Base-by-base conservation (phyloP, 2,329 filamentous ascomycete genomes). In the Scedosporium apiospermum region DNA sequence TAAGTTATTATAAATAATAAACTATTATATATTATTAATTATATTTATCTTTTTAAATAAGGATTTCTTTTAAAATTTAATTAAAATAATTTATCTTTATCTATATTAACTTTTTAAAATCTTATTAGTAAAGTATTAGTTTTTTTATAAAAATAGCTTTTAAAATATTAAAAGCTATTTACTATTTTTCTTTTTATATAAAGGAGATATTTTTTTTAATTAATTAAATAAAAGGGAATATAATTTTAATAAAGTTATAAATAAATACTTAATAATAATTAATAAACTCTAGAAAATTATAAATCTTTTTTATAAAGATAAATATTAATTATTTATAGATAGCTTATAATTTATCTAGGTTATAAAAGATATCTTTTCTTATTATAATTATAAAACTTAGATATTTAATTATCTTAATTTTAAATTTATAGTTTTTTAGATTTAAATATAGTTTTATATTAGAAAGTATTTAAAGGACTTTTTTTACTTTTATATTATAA, bases 221-320 rank as follows among this genome's bases (percentile, higher is more conserved):
- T 44, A 59, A 14, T 16, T 18, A 16, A 2, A 6, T 59, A 42
- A 59, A n/a, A 7, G 26, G n/a, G 2, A 12, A 9, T 3, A 18
- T 59, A 21, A 44, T 23, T 21, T 18, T 14, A 5, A 23, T 23
- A 44, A 59, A 59, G 18, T 59, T 26, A 21, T 44, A 23, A 10
- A 44, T 59, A 59, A 59, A 59, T 44, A 59, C 42, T 21, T 59
- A 42, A 5, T 59, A 59, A 41, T 59, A 59, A 26, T 27, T 27
- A 27, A 5, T 27, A 27, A 27, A 27, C 5, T 5, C 26, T 27
- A 27, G 26, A 5, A 27, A 44, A 21, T 30, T 59, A 3, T 59
- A 44, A 2, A 59, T 10, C 7, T 3, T 9, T 44, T 21, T 59
- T 18, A 23, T 26, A n/a, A 12, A 41, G 14, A 3, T 21, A 18